Percentiles rank a stretch among this genome's conserved stretches.
Conservation (phyloP, 2,329 filamentous ascomycete genomes). For the Botrytis cinerea region DNA sequence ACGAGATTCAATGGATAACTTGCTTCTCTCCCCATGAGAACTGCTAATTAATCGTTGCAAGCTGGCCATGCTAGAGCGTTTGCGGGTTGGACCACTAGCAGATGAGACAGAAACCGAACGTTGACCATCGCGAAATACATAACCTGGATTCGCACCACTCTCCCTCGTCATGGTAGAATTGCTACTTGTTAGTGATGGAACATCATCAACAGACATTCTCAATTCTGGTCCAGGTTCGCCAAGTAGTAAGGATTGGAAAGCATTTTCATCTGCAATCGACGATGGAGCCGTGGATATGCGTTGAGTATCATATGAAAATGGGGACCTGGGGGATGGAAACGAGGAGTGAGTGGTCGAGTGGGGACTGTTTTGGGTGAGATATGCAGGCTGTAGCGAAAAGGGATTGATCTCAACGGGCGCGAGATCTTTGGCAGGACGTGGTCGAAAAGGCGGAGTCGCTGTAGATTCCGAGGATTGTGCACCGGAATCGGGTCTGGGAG, state of each 20-base stretch:
- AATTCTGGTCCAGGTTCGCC: constrained; percentile 73
- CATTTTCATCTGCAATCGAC: constrained; percentile 70
- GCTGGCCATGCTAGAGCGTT: constrained; percentile 75
- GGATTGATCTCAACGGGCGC: constrained; percentile 53
- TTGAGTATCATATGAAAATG: constrained; percentile 70
- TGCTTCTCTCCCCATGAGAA: constrained; percentile 73
- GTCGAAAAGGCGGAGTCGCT: constrained; percentile 38
- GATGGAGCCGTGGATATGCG: constrained; percentile 75
- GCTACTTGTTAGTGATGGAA: constrained; percentile 74
- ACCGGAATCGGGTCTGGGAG: constrained; percentile 41
- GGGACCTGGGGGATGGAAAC: constrained; percentile 65
- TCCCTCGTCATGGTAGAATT: constrained; percentile 75
- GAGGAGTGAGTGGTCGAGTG: constrained; percentile 59
- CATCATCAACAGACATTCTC: constrained; percentile 71
- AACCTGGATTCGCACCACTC: constrained; percentile 53
- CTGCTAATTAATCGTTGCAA: constrained; percentile 75
- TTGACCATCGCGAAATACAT: constrained; percentile 56
- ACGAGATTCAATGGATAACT: constrained; percentile 67
- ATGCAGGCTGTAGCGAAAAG: constrained; percentile 47
- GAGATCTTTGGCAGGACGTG: constrained; percentile 45
- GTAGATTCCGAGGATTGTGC: constrained; percentile 43
- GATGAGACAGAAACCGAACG: constrained; percentile 64
- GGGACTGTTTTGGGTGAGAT: constrained; percentile 60
- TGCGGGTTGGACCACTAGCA: constrained; percentile 60
- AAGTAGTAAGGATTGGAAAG: constrained; percentile 69